Percentiles rank a stretch among this genome's conserved stretches.
Evolutionary conservation across 306 rosid genomes (phyloP).

Genomic region (Rosa lucieae): DNA sequence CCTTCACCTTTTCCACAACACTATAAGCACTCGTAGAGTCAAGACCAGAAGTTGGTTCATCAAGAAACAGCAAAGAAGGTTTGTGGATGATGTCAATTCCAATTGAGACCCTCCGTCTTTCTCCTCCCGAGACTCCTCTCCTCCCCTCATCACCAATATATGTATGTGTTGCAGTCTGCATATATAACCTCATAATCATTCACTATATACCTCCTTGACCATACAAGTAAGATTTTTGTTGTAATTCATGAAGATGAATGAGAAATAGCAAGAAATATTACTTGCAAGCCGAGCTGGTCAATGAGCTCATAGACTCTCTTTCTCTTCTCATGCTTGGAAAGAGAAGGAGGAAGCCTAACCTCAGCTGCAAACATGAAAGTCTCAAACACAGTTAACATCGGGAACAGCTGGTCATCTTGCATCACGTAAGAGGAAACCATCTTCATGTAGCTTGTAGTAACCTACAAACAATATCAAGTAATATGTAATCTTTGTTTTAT

Average conservation of each 20-base stretch:
- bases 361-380: constrained; percentile 92
- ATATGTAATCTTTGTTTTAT: not conserved
- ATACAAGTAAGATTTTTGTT: not conserved
- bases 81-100: constrained; percentile 87
- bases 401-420: constrained; percentile 92
- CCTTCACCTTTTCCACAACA: constrained; percentile 86
- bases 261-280: constrained; percentile 14
- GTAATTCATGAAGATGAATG: not conserved
- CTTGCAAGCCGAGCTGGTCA: constrained; percentile 75
- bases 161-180: constrained; percentile 75
- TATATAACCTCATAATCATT: constrained; percentile 1
- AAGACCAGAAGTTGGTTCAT: constrained; percentile 93
- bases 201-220: not conserved
- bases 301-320: constrained; percentile 70
- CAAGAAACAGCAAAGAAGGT: constrained; percentile 75
- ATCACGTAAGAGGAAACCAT: constrained; percentile 92
- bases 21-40: constrained; percentile 89
- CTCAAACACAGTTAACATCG: constrained; percentile 82
- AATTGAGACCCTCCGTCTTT: constrained; percentile 76
- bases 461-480: constrained; percentile 42
- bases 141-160: constrained; percentile 80
- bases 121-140: constrained; percentile 92
- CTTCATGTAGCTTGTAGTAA: constrained; percentile 84
- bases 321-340: constrained; percentile 64
- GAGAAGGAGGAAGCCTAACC: constrained; percentile 81